Conservation (phyloP, 2,329 filamentous ascomycete genomes). For the Penicillium corylophilum region DNA sequence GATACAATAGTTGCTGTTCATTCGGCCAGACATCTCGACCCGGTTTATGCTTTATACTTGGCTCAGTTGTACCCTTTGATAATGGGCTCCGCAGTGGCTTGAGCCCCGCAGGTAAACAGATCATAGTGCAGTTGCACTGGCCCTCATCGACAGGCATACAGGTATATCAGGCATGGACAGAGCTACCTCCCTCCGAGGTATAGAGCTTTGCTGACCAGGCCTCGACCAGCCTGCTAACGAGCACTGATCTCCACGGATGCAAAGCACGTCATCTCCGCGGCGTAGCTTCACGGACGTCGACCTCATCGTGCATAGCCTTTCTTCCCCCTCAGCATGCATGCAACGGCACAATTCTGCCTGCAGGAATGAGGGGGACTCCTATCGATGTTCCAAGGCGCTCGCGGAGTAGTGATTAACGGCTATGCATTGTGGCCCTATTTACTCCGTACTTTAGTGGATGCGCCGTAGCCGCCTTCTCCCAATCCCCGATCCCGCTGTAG, state of each 20-base stretch:
- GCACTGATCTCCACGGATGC: constrained; percentile 7
- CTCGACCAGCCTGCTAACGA: background rate
- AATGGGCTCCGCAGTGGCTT: constrained; percentile 21
- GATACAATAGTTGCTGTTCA: background rate
- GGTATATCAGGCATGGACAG: background rate
- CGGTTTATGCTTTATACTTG: background rate
- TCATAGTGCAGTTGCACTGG: constrained; percentile 14
- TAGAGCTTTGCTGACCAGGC: background rate
- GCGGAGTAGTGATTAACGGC: constrained; percentile 11
- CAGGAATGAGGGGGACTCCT: background rate
- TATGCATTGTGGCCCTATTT: constrained; percentile 23
- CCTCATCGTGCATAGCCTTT: constrained; percentile 12
- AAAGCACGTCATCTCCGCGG: constrained; percentile 15
- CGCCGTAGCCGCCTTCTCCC: constrained; percentile 24
- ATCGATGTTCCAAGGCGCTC: background rate
- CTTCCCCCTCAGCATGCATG: constrained; percentile 3
- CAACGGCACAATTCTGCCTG: constrained; percentile 1
- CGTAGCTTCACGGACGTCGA: background rate
- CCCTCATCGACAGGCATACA: too few species aligned
- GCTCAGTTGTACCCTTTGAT: background rate
- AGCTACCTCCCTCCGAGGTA: background rate
- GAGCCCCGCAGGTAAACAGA: constrained; percentile 22
- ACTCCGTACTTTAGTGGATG: constrained; percentile 25
- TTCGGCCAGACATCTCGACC: background rate
- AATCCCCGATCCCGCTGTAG: background rate